Conservation (phyloP, 148 eudicot species). For the Chenopodium berlandieri region DNA sequence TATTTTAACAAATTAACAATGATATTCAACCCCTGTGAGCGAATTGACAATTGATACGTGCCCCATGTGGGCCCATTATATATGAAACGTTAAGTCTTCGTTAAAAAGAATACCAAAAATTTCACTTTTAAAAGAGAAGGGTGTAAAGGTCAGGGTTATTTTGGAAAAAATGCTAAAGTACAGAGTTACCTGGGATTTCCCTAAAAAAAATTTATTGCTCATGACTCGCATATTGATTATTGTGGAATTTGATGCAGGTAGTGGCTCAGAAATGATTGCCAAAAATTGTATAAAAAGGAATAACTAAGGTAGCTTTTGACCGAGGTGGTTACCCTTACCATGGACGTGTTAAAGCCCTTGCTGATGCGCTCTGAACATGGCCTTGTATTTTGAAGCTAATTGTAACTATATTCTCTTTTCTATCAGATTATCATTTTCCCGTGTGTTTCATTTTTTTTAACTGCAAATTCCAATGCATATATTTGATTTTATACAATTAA, state of each 20-base stretch:
- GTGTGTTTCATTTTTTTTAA: too few relatives aligned
- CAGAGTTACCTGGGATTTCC: too few relatives aligned
- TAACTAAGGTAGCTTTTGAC: conserved; percentile 72
- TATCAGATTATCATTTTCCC: neutral
- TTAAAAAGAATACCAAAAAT: too few relatives aligned
- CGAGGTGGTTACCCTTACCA: conserved; percentile 81
- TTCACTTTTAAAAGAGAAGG: too few relatives aligned
- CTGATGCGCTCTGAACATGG: conserved; percentile 81
- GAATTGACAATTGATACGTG: neutral
- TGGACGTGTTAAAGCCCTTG: conserved; percentile 76
- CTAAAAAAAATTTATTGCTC: too few relatives aligned
- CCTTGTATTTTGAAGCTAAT: conserved; percentile 45
- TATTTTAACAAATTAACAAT: too few relatives aligned
- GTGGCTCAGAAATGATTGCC: conserved; percentile 62
- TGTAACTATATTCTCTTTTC: conserved; percentile 10
- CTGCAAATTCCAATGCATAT: too few relatives aligned
- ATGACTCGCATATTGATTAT: neutral
- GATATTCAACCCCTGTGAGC: neutral
- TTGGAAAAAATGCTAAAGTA: conserved; percentile 6
- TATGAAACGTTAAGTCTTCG: too few relatives aligned
- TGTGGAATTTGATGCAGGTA: conserved; percentile 37
- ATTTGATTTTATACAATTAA: too few relatives aligned
- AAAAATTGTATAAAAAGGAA: conserved; percentile 71
- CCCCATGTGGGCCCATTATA: too few relatives aligned
- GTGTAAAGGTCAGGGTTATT: neutral